These are phyloP conservation scores for Monosporascus sp. DNA, from an alignment of 2,329 filamentous ascomycete genomes.

Conservation along the genomic window DNA sequence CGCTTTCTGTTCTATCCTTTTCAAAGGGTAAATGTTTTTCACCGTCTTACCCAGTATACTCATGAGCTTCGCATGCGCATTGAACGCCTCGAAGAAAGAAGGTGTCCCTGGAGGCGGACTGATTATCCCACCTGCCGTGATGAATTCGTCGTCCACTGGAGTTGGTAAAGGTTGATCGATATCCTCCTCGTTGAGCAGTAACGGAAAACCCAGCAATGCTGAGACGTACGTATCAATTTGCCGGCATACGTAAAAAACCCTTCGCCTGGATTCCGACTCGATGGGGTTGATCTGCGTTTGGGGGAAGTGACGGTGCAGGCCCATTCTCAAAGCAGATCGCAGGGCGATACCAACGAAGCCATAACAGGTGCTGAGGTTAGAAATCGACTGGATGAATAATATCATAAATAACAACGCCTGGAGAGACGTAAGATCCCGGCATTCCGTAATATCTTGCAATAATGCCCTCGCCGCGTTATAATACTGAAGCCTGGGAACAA, in stretches of 20 bases:
- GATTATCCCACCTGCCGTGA: conserved; percentile 53
- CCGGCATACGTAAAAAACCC: conserved; percentile 63
- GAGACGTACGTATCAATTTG: conserved; percentile 70
- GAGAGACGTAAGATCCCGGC: conserved; percentile 67
- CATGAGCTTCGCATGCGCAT: conserved; percentile 61
- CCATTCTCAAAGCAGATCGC: conserved; percentile 70
- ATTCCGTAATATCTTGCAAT: conserved; percentile 62
- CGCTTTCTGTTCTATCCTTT: conserved; percentile 45
- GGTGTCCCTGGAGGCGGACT: conserved; percentile 50
- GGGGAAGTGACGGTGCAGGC: conserved; percentile 68
- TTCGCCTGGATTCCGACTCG: conserved; percentile 58
- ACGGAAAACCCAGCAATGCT: conserved; percentile 61
- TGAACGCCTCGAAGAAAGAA: conserved; percentile 60
- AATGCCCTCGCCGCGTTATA: conserved; percentile 64
- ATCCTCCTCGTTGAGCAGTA: conserved; percentile 59
- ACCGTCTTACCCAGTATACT: conserved; percentile 60
- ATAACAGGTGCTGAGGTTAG: conserved; percentile 75
- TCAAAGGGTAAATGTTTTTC: conserved; percentile 61
- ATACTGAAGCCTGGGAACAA: conserved; percentile 60
- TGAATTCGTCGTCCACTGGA: conserved; percentile 64
- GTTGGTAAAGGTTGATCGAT: conserved; percentile 62
- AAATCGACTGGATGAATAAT: conserved; percentile 73
- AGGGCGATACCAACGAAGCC: conserved; percentile 75
- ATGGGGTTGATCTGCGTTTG: conserved; percentile 59
- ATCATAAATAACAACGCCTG: conserved; percentile 78